Evolutionary conservation across 306 rosid genomes (phyloP), one percentile per base, ranked within the genome.

Genomic region (Cyclanthera cordifolia): DNA sequence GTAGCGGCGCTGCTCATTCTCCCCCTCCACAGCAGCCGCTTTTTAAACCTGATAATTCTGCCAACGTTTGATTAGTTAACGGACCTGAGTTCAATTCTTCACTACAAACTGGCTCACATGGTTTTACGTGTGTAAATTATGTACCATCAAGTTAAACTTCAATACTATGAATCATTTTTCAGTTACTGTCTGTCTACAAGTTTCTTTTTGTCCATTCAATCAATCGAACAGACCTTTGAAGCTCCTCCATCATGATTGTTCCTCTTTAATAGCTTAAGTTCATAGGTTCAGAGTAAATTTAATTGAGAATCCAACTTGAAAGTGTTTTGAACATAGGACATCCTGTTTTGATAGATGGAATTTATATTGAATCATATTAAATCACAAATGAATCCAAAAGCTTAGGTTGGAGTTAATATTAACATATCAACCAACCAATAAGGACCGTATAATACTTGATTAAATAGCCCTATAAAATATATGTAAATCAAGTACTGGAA

Each of bases 11-110:
- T 15, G 17, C 24, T 37, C 2, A 76, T 10, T 39, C 34, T 20
- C 69, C 86, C 4, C 72, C 88, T 39, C 72, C 87, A 53, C 63
- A 73, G 10, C 25, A 59, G 25, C 67, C 77, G 1, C 61, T 69
- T 53, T 78, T 65, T 84, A 89, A 92, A 71, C 82, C 86, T 17
- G 71, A 77, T 72, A 72, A 76, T 47, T 23, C 81, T 39, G 28
- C 80, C 72, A 72, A 80, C 16, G 89, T 92, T 47, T 92, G 74
- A 76, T 37, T 8, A 15, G 54, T 45, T 45, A 46, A 21, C 70
- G 13, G 54, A 66, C 24, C 54, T 2, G 9, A 43, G 53, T 46
- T 66, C 53, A 46, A 66, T 46, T 66, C 54, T 53, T 68, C 54
- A 16, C 28, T 68, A 27, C 67, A 34, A 32, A 30, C 16, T 59